These are phyloP conservation scores for Magnaporthales sp. DNA, from an alignment of 2,329 filamentous ascomycete species.

Conservation along the genomic window DNA sequence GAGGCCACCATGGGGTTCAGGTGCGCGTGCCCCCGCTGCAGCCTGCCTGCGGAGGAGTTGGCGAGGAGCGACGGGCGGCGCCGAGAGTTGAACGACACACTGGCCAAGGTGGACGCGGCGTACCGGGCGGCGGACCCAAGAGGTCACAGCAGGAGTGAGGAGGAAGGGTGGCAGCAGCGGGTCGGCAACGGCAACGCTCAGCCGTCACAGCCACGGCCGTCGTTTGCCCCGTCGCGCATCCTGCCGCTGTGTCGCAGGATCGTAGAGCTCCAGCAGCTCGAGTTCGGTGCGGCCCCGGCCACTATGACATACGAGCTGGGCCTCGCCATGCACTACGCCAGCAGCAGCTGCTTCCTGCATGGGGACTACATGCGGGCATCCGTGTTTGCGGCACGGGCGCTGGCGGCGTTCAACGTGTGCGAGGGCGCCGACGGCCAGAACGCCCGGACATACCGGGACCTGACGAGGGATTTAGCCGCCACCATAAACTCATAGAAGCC, in stretches of 20 bases:
- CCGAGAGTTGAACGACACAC: background rate
- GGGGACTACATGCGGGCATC: background rate
- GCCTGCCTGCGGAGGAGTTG: background rate
- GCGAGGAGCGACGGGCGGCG: background rate
- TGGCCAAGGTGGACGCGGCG: background rate
- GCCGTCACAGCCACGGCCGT: background rate
- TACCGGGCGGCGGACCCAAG: background rate
- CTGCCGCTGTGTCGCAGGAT: background rate
- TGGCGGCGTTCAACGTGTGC: background rate
- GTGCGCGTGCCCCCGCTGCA: background rate
- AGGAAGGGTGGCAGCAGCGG: background rate
- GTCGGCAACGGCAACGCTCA: background rate
- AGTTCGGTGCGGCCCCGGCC: background rate
- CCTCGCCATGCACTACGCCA: background rate
- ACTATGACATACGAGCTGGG: background rate
- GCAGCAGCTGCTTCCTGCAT: background rate
- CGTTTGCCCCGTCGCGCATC: background rate
- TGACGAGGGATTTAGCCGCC: background rate
- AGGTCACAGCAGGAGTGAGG: background rate
- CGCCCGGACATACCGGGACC: background rate
- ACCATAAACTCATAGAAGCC: background rate
- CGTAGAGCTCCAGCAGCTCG: background rate
- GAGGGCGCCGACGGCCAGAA: background rate
- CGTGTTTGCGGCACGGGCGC: background rate
- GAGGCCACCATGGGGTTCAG: background rate